These are phyloP conservation scores for Saccharomycopsis sp. DNA, from an alignment of 805 yeast species.

Conservation along the genomic window DNA sequence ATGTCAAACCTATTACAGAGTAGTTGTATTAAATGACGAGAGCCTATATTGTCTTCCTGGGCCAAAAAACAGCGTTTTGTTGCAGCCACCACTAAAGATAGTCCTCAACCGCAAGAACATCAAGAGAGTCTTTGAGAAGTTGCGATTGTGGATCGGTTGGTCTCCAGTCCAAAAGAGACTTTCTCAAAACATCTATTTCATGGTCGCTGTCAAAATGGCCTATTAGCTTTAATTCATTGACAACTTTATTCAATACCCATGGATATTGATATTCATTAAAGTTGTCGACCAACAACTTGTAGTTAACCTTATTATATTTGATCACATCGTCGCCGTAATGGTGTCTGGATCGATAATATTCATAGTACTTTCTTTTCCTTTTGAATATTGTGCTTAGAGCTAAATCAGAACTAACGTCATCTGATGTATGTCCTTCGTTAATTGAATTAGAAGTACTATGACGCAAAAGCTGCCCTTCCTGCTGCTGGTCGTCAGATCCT, in stretches of 20 bases:
- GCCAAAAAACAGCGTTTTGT: too few species aligned
- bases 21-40: too few species aligned
- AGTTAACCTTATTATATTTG: slow-evolving; percentile 40
- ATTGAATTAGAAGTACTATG: background rate
- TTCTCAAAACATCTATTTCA: slow-evolving; percentile 54
- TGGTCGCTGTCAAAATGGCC: slow-evolving; percentile 17
- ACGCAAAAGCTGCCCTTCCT: slow-evolving; percentile 18
- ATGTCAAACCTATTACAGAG: too few species aligned
- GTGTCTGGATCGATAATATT: background rate
- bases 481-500: slow-evolving; percentile 15
- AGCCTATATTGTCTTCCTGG: too few species aligned
- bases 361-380: background rate
- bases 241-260: slow-evolving; percentile 84
- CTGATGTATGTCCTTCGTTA: background rate
- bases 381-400: background rate
- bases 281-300: slow-evolving; percentile 62
- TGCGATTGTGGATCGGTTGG: slow-evolving; percentile 78
- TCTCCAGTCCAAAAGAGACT: slow-evolving; percentile 74
- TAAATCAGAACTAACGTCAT: background rate
- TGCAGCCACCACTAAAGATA: slow-evolving; percentile 10
- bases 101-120: slow-evolving; percentile 37
- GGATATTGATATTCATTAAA: slow-evolving; percentile 70
- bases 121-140: slow-evolving; percentile 73
- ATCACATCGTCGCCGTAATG: slow-evolving; percentile 25
- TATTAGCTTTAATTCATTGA: slow-evolving; percentile 41